These are phyloP conservation scores for Sporobolus alterniflorus DNA, from an alignment of 202 grass and related monocot genomes.

Conservation along the genomic window DNA sequence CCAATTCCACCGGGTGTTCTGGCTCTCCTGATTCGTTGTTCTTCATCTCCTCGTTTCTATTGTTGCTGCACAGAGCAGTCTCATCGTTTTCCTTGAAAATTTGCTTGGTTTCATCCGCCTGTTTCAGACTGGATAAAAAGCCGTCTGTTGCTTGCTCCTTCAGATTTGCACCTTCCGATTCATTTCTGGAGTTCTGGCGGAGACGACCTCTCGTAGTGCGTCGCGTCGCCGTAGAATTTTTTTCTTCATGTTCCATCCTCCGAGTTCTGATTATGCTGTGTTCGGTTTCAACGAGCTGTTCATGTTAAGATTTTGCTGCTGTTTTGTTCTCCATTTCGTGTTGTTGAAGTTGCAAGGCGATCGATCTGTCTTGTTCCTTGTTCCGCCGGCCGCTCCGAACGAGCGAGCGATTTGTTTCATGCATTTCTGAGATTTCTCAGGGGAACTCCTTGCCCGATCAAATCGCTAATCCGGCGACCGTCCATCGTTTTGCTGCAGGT, in stretches of 20 bases:
- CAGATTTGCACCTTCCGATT: conserved; percentile 6
- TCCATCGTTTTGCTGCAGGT: conserved; percentile 50
- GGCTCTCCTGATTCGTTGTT: neutral
- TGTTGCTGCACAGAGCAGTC: too few relatives aligned
- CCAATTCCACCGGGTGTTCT: neutral
- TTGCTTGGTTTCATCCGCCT: neutral
- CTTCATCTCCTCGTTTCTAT: neutral
- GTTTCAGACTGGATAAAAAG: neutral
- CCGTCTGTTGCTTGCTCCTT: neutral
- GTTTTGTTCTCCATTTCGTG: neutral
- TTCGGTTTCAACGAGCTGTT: conserved; percentile 4
- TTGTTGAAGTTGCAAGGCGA: neutral
- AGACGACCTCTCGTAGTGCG: neutral
- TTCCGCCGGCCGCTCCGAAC: neutral
- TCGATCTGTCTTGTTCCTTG: conserved; percentile 23
- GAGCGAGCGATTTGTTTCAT: conserved; percentile 27
- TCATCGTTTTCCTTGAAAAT: neutral
- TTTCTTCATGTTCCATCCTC: too few relatives aligned
- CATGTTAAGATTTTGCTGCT: conserved; percentile 27
- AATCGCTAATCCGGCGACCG: conserved; percentile 25
- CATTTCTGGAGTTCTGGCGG: neutral
- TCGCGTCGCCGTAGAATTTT: neutral
- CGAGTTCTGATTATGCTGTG: neutral
- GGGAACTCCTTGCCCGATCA: conserved; percentile 32
- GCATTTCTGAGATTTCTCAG: conserved; percentile 52